Base-by-base conservation (phyloP, 1,284 basidiomycete genomes). In the Xerocomus amazonicus region DNA sequence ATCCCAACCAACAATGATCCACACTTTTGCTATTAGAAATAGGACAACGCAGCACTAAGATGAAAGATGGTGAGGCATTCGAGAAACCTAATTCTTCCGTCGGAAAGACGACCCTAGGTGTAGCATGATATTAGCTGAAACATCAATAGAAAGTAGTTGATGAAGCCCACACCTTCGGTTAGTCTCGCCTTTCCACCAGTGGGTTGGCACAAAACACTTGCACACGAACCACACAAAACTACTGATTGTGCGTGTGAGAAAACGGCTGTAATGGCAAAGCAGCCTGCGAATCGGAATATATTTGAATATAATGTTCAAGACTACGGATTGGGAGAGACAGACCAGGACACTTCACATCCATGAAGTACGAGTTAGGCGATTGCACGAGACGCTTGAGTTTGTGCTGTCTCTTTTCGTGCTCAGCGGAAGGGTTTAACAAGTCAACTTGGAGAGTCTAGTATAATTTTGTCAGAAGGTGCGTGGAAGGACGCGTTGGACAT, bases 331-430 rank as follows among this genome's bases (percentile, higher is more conserved):
- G n/a, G 73, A 7, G 27, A 32, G n/a, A 51, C 81, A 57, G 53
- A 90, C 93, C 92, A 67, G 96, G 90, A 80, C 96, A 99, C 79
- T 99, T 99, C 68, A 99, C 95, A 72, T 99, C 97, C 97, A 99
- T 99, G 79, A 98, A 99, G 79, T 95, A 98, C 41, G 94, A 97
- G 79, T 97, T 93, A 59, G 93, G 93, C 57, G 86, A 90, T 77
- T 97, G 97, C 65, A 99, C 97, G 67, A 99, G 86, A 72, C 95
- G 88, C 86, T 99, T 99, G 76, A 98, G 91, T 84, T 99, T 99
- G 87, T 97, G 92, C 73, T 86, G 90, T 75, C 79, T 86, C 74
- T 79, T 87, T 78, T 95, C 89, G 63, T 85, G 75, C 72, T 94
- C 91, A 65, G 83, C 74, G 57, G 92, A 90, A 63, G 94, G 96